Evolutionary conservation across 495 filamentous ascomycete genomes (phyloP).

Genomic region (Penicillium pulvis): DNA sequence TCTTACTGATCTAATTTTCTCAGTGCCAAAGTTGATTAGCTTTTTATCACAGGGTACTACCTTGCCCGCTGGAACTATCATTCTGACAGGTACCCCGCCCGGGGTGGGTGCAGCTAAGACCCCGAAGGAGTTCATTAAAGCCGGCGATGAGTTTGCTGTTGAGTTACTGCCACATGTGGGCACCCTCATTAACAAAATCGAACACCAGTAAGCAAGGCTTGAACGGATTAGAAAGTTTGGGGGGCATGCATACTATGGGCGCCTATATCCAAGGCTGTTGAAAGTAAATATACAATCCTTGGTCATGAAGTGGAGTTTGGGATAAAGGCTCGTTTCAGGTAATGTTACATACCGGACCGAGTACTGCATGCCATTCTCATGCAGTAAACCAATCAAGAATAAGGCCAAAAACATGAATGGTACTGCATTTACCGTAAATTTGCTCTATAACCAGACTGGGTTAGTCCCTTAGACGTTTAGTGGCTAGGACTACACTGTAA

Average conservation of each 20-base stretch:
- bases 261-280: too few relatives aligned
- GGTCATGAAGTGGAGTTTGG: not conserved
- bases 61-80: not conserved
- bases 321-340: too few relatives aligned
- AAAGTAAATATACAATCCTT: not conserved
- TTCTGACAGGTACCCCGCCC: not conserved
- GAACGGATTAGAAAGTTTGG: not conserved
- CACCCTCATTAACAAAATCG: conserved; percentile 42
- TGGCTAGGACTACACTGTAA: too few relatives aligned
- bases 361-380: too few relatives aligned
- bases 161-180: conserved; percentile 48
- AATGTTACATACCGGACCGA: too few relatives aligned
- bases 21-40: not conserved
- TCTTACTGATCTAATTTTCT: conserved; percentile 28
- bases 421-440: too few relatives aligned
- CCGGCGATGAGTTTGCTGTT: conserved; percentile 63
- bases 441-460: too few relatives aligned
- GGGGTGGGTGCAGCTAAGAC: conserved; percentile 51
- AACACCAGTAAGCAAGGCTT: conserved; percentile 28
- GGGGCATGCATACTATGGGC: not conserved
- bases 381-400: too few relatives aligned
- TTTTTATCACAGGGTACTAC: not conserved
- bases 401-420: too few relatives aligned
- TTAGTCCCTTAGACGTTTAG: too few relatives aligned
- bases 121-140: conserved; percentile 55